Evolutionary conservation across 1,284 basidiomycete genomes (phyloP).

Genomic region (Heterobasidion irregulare): DNA sequence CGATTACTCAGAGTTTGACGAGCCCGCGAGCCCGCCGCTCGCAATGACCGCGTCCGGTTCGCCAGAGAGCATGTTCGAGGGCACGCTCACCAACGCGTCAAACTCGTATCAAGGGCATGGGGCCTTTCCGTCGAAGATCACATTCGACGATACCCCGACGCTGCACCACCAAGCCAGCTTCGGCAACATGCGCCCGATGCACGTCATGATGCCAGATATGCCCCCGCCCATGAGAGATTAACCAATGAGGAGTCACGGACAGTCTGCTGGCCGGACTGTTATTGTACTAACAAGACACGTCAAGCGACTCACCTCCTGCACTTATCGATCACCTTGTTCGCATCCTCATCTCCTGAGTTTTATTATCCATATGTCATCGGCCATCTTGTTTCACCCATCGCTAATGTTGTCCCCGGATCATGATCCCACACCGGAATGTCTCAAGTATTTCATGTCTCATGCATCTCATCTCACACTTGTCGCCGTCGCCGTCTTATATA

Average conservation of each 20-base stretch:
- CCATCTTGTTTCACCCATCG: background rate
- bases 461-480: background rate
- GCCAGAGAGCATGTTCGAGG: slow-evolving; percentile 1
- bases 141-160: slow-evolving; percentile 15
- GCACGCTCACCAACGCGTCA: background rate
- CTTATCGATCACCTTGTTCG: background rate
- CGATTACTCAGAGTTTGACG: slow-evolving; percentile 9
- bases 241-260: background rate
- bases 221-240: slow-evolving; percentile 13
- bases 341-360: background rate
- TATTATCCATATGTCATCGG: background rate
- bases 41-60: background rate
- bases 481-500: too few species aligned
- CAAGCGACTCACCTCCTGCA: background rate
- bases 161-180: slow-evolving; percentile 27
- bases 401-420: background rate
- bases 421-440: background rate
- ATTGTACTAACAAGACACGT: background rate
- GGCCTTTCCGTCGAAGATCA: slow-evolving; percentile 6
- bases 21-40: background rate
- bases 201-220: slow-evolving; percentile 26
- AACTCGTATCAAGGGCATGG: background rate
- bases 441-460: background rate
- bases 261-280: background rate
- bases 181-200: slow-evolving; percentile 22